phyloP scores from a whole-genome alignment of 257 asterid genomes.

The Solanum gandarillasii region DNA sequence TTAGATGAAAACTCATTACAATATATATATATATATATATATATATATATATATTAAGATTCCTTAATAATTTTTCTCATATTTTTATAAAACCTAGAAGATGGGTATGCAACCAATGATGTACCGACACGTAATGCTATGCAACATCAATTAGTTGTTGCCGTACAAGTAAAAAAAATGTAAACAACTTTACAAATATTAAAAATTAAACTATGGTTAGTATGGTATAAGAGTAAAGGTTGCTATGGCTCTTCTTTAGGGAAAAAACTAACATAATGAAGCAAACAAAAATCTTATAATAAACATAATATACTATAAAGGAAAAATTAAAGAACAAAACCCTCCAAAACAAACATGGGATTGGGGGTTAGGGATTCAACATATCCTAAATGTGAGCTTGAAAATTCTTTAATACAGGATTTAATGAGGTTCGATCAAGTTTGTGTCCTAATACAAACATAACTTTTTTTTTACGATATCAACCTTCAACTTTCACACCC shows the following conservation, averaged over 20 bases:
- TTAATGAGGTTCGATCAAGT: neutral
- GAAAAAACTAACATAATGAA: constrained; percentile 8
- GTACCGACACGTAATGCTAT: constrained; percentile 9
- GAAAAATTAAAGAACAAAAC: neutral
- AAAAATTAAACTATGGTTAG: neutral
- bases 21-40: neutral
- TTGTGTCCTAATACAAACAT: neutral
- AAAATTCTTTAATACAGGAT: neutral
- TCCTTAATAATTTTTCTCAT: constrained; percentile 21
- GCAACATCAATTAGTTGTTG: constrained; percentile 16
- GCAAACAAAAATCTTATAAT: neutral
- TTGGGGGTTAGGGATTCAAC: constrained; percentile 27
- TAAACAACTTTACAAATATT: neutral
- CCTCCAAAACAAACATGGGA: constrained; percentile 28
- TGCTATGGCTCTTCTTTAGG: constrained; percentile 49
- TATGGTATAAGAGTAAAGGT: constrained; percentile 5
- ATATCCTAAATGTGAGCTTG: constrained; percentile 21
- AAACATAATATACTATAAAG: neutral
- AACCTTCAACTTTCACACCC: neutral
- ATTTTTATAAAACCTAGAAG: constrained; percentile 12
- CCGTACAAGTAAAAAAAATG: constrained; percentile 18
- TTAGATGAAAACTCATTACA: constrained; percentile 30
- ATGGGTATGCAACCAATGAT: constrained; percentile 22
- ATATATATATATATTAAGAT: constrained; percentile 24
- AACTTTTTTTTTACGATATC: too few species aligned